Evolutionary conservation across 441 rosid genomes (phyloP).

Genomic region (Populus hybrid): DNA sequence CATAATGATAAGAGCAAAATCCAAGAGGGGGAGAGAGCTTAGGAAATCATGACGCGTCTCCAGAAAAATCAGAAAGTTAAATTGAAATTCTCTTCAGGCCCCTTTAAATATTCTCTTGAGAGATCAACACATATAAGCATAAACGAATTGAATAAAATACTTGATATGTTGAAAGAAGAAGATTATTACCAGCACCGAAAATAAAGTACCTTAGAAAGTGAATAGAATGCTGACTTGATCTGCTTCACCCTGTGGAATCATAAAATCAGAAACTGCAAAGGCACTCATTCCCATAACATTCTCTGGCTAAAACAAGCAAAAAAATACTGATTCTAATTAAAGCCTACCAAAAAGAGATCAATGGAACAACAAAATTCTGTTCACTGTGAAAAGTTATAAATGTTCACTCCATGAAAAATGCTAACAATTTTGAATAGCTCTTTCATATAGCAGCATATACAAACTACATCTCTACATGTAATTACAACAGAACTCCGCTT

Average conservation of each 20-base stretch:
- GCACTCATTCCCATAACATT: background rate
- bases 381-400: background rate
- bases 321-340: background rate
- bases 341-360: background rate
- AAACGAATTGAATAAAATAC: background rate
- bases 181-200: background rate
- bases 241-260: conserved; percentile 62
- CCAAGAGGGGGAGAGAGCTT: too few relatives aligned
- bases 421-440: background rate
- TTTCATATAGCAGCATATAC: background rate
- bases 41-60: too few relatives aligned
- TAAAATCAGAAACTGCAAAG: background rate
- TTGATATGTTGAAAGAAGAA: background rate
- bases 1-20: too few relatives aligned
- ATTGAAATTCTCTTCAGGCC: too few relatives aligned
- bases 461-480: background rate
- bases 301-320: background rate
- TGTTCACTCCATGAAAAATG: background rate
- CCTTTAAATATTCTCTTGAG: background rate
- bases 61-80: too few relatives aligned
- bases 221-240: conserved; percentile 92
- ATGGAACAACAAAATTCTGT: background rate
- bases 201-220: conserved; percentile 57
- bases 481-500: background rate
- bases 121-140: background rate